Conservation (phyloP, 108 stramenopile species). For the Craspedostauros australis region DNA sequence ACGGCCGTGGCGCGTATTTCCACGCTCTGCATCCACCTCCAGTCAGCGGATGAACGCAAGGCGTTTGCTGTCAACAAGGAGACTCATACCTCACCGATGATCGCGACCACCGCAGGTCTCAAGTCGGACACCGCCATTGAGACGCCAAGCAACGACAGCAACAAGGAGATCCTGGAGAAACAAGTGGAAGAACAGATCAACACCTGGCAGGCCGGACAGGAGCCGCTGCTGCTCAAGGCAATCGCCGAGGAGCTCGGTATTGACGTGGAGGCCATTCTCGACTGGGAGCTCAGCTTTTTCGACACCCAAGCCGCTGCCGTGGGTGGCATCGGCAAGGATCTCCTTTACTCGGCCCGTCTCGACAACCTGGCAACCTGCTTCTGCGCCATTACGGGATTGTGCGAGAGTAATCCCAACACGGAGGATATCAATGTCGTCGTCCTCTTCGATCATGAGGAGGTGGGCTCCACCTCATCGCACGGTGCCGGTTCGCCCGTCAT, state of each 20-base stretch:
- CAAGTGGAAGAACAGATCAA: constrained; percentile 51
- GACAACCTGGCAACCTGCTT: constrained; percentile 92
- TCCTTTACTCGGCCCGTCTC: constrained; percentile 86
- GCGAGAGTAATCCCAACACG: constrained; percentile 18
- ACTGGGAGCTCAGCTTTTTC: constrained; percentile 90
- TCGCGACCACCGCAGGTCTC: constrained; percentile 53
- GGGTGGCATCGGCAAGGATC: constrained; percentile 87
- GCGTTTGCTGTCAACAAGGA: constrained; percentile 84
- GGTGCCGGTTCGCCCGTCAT: constrained; percentile 93
- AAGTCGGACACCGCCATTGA: neutral
- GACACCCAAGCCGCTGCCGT: constrained; percentile 89
- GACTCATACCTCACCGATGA: constrained; percentile 78
- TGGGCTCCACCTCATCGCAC: constrained; percentile 75
- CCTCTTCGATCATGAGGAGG: constrained; percentile 96
- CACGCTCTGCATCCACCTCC: constrained; percentile 89
- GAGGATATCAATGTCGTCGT: constrained; percentile 66
- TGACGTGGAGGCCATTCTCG: constrained; percentile 71
- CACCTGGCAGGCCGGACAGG: constrained; percentile 67
- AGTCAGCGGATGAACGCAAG: constrained; percentile 74
- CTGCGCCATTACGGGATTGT: constrained; percentile 54
- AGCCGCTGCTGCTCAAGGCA: constrained; percentile 72
- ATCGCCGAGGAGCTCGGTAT: constrained; percentile 73
- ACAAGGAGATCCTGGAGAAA: constrained; percentile 30
- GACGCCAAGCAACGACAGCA: constrained; percentile 12
- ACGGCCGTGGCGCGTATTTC: constrained; percentile 85